Base-by-base conservation (phyloP, 1,139 yeast genomes). In the Casaregolazyma suthepensis region DNA sequence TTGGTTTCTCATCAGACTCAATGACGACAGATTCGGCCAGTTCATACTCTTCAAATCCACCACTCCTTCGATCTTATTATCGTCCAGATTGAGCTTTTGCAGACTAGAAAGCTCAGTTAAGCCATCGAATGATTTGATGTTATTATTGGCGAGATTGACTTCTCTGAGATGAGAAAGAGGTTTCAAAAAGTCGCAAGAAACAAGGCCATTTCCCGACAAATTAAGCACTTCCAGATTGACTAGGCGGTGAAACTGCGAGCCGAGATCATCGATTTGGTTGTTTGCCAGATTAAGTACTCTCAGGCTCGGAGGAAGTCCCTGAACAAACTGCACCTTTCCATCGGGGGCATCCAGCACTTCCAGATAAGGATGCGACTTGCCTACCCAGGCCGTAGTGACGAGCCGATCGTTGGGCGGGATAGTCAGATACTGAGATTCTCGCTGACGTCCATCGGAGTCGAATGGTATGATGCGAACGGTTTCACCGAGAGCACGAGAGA, bases 351-450 rank as follows among this genome's bases (percentile, higher is more conserved):
- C 63, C 7, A 75, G 58, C 1, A 59, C 57, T 19, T 54, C 59
- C 35, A 74, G 57, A 9, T 59, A 58, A 9, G 77, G 77, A 48
- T 75, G 63, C 52, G 71, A 64, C 37, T 70, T 69, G 5, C 65
- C 64, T 20, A 75, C 63, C 19, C 68, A 61, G 18, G 65, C 61
- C 15, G 74, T 59, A 1, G 71, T 66, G 31, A 63, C 60, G 10
- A 74, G 54, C 1, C 58, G 59, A 43, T 64, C 61, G 12, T 63
- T 60, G 3, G 67, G 63, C 12, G 74, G 48, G 38, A 72, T 67
- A 23, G 61, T 61, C 22, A 73, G 56, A 17, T 62, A 58, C 50
- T 71, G 74, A 77, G 77, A 73, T 29, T 67, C 60, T 7, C 65
- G 62, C 17, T 64, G 64, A 9, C 65, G 62, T n/a, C 66, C 64